Evolutionary conservation across 352 stramenopile species (phyloP).

Genomic region (Phytophthora pisi): DNA sequence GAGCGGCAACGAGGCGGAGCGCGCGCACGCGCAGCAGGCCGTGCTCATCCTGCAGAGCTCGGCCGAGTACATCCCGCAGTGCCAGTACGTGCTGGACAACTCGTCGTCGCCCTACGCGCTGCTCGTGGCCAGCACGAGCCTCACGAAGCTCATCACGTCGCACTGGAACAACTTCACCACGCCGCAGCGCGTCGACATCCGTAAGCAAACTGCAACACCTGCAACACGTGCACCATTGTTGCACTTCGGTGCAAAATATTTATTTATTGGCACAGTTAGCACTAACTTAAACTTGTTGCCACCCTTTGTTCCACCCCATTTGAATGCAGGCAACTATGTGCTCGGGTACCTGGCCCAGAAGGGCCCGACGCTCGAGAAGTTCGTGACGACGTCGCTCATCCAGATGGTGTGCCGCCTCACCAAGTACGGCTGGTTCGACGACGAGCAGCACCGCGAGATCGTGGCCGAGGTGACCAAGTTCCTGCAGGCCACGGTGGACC

Average conservation of each 20-base stretch:
- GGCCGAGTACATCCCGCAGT: slow-evolving; percentile 98
- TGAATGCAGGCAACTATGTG: slow-evolving; percentile 94
- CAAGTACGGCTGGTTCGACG: slow-evolving; percentile 99
- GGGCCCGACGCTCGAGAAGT: slow-evolving; percentile 93
- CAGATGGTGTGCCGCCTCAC: slow-evolving; percentile 98
- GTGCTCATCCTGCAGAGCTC: slow-evolving; percentile 90
- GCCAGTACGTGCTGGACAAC: slow-evolving; percentile 98
- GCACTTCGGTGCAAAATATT: not conserved
- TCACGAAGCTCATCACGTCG: slow-evolving; percentile 97
- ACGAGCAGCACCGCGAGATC: slow-evolving; percentile 96
- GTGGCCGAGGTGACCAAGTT: slow-evolving; percentile 99
- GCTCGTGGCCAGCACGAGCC: slow-evolving; percentile 95
- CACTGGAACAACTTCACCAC: slow-evolving; percentile 95
- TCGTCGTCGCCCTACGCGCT: slow-evolving; percentile 95
- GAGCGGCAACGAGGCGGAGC: slow-evolving; percentile 73
- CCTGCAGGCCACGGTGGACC: slow-evolving; percentile 95
- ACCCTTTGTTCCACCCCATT: not conserved
- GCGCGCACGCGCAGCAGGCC: slow-evolving; percentile 77
- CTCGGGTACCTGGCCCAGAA: slow-evolving; percentile 97
- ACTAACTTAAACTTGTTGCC: slow-evolving; percentile 1
- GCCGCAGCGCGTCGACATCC: slow-evolving; percentile 92
- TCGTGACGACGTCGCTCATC: slow-evolving; percentile 95
- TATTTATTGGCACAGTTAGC: not conserved
- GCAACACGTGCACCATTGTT: not conserved
- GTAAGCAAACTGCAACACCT: slow-evolving; percentile 34